A percentile compares a stretch with the other conserved stretches of the same genome.
Conservation (phyloP, 352 stramenopile species). For the Pythium aquatile region DNA sequence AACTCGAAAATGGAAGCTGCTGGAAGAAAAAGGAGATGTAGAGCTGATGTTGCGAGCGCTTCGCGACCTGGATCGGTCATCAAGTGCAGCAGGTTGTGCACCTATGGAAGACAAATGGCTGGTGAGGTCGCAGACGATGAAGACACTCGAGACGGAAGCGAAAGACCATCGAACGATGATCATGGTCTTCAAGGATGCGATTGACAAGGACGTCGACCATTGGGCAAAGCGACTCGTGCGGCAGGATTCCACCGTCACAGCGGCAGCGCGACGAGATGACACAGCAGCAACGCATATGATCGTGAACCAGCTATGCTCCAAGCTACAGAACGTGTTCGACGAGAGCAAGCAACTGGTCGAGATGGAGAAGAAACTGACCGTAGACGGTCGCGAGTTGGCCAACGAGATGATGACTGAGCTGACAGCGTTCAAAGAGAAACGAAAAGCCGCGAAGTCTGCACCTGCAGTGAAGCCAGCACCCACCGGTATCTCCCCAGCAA, state of each 20-base stretch:
- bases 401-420: slow-evolving; percentile 72
- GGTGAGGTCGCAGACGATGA: slow-evolving; percentile 53
- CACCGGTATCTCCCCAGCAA: slow-evolving; percentile 13
- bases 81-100: background rate
- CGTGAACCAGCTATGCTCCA: slow-evolving; percentile 73
- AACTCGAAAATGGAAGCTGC: slow-evolving; percentile 79
- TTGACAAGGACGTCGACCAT: slow-evolving; percentile 77
- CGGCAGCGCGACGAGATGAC: slow-evolving; percentile 47
- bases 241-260: slow-evolving; percentile 29
- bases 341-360: slow-evolving; percentile 67
- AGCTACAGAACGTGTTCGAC: slow-evolving; percentile 77
- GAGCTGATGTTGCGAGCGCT: slow-evolving; percentile 78
- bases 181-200: slow-evolving; percentile 76
- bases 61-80: slow-evolving; percentile 51
- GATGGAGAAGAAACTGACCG: slow-evolving; percentile 62
- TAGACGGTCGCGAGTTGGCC: slow-evolving; percentile 58
- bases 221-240: slow-evolving; percentile 55
- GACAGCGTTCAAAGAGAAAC: slow-evolving; percentile 52
- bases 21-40: slow-evolving; percentile 82
- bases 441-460: slow-evolving; percentile 37
- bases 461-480: slow-evolving; percentile 7
- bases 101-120: slow-evolving; percentile 58
- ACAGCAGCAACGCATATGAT: slow-evolving; percentile 75
- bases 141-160: slow-evolving; percentile 56
- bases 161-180: slow-evolving; percentile 84